These are phyloP conservation scores for Erigeron philadelphicus DNA, from an alignment of 140 eudicot species.

Conservation along the genomic window DNA sequence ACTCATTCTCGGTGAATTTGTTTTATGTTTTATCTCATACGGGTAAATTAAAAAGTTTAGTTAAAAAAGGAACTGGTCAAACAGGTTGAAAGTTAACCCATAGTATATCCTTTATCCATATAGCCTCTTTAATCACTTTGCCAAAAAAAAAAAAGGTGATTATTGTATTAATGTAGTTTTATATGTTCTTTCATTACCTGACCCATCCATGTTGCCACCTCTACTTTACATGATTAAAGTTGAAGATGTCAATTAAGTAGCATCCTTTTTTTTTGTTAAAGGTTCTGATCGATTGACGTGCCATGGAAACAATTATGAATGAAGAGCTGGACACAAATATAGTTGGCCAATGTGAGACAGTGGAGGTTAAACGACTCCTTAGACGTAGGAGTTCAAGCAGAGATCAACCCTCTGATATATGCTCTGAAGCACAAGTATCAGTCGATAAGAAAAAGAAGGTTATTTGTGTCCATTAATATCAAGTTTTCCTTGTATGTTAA, in stretches of 20 bases:
- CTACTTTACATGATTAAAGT: not conserved
- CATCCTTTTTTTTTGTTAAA: not conserved
- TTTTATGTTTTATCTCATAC: too few species aligned
- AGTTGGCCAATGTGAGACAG: constrained; percentile 28
- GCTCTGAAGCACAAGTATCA: constrained; percentile 21
- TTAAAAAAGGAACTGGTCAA: too few species aligned
- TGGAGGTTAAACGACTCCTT: constrained; percentile 31
- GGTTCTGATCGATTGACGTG: constrained; percentile 12
- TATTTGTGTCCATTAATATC: not conserved
- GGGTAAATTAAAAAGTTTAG: too few species aligned
- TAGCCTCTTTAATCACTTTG: too few species aligned
- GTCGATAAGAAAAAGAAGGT: constrained; percentile 40
- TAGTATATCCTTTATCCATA: too few species aligned
- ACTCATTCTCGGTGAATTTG: too few species aligned
- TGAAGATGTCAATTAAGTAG: not conserved
- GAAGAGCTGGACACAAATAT: constrained; percentile 29
- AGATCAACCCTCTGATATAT: constrained; percentile 34
- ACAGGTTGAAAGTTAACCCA: too few species aligned
- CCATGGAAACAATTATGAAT: constrained; percentile 37
- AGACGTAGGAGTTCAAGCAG: constrained; percentile 31
- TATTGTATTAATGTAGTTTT: too few species aligned
- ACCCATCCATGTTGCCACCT: constrained; percentile 6
- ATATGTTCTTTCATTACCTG: not conserved
- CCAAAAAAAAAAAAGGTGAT: too few species aligned
- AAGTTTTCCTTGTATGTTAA: not conserved